Evolutionary conservation across 116 monocot species (phyloP), one percentile per base, ranked within the genome.

Genomic region (Zostera marina): DNA sequence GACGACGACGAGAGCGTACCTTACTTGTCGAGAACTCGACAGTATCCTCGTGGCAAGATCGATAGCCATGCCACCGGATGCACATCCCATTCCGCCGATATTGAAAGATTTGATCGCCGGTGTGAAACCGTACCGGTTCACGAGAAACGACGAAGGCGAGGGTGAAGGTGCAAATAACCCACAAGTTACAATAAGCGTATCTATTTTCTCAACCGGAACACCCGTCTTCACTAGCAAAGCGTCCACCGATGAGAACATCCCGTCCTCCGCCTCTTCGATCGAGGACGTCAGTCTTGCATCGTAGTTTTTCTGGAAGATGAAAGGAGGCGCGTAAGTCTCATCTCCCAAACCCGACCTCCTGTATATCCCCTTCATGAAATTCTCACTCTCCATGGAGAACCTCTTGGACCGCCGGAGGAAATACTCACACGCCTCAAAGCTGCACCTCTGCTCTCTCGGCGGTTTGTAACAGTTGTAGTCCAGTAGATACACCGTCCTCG

Each of bases 61-160:
- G 52, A 83, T 11, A 17, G 78, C 53, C 8, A 65, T 4, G 24
- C 70, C 61, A 3, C 83, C 92, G n/a, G 92, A 65, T 54, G 80
- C 73, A 66, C 88, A 88, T 11, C 88, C 88, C 88, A 88, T 88
- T 3, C 92, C 87, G 26, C 73, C 69, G 15, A 92, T 63, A 57
- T 76, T 87, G 68, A 63, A 92, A 39, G 70, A 59, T 54, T 76
- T 77, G 20, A 74, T 53, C 21, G 23, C 15, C 12, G 70, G 51
- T 1, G 42, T 2, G 53, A 83, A 56, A 1, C 60, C 17, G 61
- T 75, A 83, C 12, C 32, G 72, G 62, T 64, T 63, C 17, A 80
- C 71, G 25, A 88, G 62, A 9, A 71, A 20, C 44, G 71, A 52
- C 13, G 84, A 11, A 7, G 84, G 76, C 3, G 90, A 90, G 3